These are phyloP conservation scores for Pythium aquatile DNA, from an alignment of 352 stramenopile genomes.

Conservation along the genomic window DNA sequence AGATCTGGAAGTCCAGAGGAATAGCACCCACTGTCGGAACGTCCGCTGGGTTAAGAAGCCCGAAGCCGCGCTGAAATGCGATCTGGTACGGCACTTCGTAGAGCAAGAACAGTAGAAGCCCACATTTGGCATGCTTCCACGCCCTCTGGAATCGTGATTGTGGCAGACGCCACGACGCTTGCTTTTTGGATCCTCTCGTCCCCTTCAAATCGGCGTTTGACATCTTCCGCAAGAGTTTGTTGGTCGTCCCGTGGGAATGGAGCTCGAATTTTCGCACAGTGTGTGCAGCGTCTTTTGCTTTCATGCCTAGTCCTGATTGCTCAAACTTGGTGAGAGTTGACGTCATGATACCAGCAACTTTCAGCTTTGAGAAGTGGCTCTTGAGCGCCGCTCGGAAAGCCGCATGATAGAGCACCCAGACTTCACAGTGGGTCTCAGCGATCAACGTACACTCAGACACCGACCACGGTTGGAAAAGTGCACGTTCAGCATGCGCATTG, in stretches of 20 bases:
- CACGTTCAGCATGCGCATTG: conserved; percentile 23
- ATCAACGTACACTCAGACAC: conserved; percentile 13
- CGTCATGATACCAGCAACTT: conserved; percentile 43
- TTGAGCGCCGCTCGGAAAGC: conserved; percentile 33
- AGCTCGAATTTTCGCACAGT: conserved; percentile 10
- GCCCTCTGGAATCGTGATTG: conserved; percentile 19
- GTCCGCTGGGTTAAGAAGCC: conserved; percentile 12
- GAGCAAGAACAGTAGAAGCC: conserved; percentile 14
- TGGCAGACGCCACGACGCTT: conserved; percentile 19
- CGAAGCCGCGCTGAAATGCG: conserved; percentile 31
- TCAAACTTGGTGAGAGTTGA: background rate
- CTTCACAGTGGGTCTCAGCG: conserved; percentile 29
- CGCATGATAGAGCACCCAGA: conserved; percentile 22
- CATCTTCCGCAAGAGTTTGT: conserved; percentile 23
- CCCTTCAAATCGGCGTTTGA: conserved; percentile 8
- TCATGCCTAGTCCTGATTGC: background rate
- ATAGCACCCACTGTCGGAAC: conserved; percentile 30
- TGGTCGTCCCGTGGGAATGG: conserved; percentile 7
- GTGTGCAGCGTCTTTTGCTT: conserved; percentile 1
- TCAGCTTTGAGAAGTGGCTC: conserved; percentile 58
- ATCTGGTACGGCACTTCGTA: conserved; percentile 35
- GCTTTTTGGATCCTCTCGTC: background rate
- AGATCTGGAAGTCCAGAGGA: conserved; percentile 34
- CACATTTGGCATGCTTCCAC: conserved; percentile 24
- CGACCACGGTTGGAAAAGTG: conserved; percentile 12